Conservation (phyloP, 495 filamentous ascomycete species). For the Echria macrotheca region DNA sequence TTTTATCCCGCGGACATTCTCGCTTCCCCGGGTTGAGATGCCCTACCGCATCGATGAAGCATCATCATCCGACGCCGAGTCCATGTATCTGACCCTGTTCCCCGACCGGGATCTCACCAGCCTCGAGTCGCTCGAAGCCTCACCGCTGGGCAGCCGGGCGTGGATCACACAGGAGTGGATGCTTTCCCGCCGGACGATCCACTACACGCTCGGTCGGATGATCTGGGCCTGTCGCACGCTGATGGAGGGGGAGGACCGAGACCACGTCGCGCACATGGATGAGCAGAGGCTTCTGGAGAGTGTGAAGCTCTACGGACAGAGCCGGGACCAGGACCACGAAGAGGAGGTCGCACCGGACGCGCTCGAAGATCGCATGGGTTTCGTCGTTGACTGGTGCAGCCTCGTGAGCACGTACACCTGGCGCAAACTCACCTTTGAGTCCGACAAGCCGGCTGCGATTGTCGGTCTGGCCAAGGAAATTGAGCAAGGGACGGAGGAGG, state of each 20-base stretch:
- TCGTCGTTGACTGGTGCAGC: neutral
- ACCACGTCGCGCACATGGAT: neutral
- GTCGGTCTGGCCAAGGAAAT: neutral
- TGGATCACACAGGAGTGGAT: constrained; percentile 9
- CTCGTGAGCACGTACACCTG: neutral
- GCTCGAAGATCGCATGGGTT: neutral
- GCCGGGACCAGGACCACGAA: neutral
- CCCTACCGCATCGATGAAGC: neutral
- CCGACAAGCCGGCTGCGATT: constrained; percentile 1
- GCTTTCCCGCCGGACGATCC: constrained; percentile 3
- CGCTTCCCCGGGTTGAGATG: neutral
- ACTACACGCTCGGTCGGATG: neutral
- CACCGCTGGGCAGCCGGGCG: neutral
- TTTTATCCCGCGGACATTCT: neutral
- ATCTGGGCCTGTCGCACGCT: constrained; percentile 1
- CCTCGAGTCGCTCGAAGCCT: neutral
- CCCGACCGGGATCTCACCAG: constrained; percentile 1
- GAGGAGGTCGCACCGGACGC: neutral
- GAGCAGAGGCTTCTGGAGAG: neutral
- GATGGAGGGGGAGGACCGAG: constrained; percentile 1
- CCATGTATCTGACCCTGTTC: neutral
- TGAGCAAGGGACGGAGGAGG: neutral
- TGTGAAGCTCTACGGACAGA: neutral
- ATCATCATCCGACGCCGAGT: neutral
- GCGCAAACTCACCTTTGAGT: constrained; percentile 1